phyloP scores from a whole-genome alignment of 768 basidiomycete species.

The Dacryopinax primogenitus region DNA sequence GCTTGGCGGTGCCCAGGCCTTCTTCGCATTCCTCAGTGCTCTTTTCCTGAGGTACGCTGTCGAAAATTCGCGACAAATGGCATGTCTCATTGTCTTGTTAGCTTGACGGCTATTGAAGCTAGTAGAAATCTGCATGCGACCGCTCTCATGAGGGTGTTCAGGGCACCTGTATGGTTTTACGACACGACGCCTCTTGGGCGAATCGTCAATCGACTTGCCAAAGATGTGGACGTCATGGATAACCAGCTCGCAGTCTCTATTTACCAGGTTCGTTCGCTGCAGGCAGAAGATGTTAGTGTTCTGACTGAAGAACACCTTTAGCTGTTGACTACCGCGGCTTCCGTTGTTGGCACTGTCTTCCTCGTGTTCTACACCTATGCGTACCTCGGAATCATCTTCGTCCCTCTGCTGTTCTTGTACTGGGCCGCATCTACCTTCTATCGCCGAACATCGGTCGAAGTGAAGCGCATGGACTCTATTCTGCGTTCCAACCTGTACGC shows the following conservation, averaged over 20 bases:
- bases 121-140: constrained; percentile 40
- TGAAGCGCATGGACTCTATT: constrained; percentile 48
- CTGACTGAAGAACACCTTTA: not conserved
- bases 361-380: constrained; percentile 41
- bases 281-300: not conserved
- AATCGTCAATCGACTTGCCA: constrained; percentile 25
- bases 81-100: not conserved
- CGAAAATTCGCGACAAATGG: not conserved
- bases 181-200: constrained; percentile 43
- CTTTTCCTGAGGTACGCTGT: constrained; percentile 38
- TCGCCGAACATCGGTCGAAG: constrained; percentile 24
- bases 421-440: constrained; percentile 44
- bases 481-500: constrained; percentile 47
- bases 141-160: constrained; percentile 44
- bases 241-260: constrained; percentile 19
- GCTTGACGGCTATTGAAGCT: constrained; percentile 28
- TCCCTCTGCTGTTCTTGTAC: constrained; percentile 41
- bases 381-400: constrained; percentile 50
- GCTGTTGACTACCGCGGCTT: not conserved
- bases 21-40: constrained; percentile 40
- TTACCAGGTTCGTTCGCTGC: not conserved
- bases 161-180: constrained; percentile 53
- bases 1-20: constrained; percentile 37
- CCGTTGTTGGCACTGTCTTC: constrained; percentile 9
- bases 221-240: constrained; percentile 28